Percentiles rank a stretch among this genome's conserved stretches.
Conservation (phyloP, 768 basidiomycete species). For the Mycena latifolia region DNA sequence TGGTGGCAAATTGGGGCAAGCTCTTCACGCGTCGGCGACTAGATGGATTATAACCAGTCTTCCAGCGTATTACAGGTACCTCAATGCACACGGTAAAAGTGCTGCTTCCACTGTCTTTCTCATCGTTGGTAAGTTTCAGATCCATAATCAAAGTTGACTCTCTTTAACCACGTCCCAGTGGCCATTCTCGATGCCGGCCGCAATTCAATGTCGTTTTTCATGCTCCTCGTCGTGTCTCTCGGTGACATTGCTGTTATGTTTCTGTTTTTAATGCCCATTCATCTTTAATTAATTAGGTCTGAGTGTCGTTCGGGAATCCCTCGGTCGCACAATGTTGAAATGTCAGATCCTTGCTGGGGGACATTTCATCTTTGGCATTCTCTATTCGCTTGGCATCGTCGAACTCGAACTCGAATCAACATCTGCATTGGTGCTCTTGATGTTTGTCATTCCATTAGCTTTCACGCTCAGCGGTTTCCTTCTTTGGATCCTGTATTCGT, state of each 20-base stretch:
- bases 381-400: slow-evolving; percentile 96
- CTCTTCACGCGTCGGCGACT: slow-evolving; percentile 18
- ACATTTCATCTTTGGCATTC: slow-evolving; percentile 94
- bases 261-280: not conserved
- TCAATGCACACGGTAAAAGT: slow-evolving; percentile 87
- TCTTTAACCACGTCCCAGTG: slow-evolving; percentile 59
- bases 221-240: slow-evolving; percentile 92
- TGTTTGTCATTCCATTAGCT: slow-evolving; percentile 95
- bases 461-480: slow-evolving; percentile 97
- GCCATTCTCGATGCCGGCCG: slow-evolving; percentile 96
- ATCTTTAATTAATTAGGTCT: slow-evolving; percentile 46
- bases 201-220: slow-evolving; percentile 95
- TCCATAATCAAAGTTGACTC: not conserved
- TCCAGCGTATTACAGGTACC: slow-evolving; percentile 91
- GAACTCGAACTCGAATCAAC: slow-evolving; percentile 93
- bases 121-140: slow-evolving; percentile 76
- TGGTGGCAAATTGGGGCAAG: slow-evolving; percentile 91
- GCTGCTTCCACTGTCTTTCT: slow-evolving; percentile 89
- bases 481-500: slow-evolving; percentile 93
- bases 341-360: slow-evolving; percentile 85
- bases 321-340: slow-evolving; percentile 87
- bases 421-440: slow-evolving; percentile 82
- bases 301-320: slow-evolving; percentile 90
- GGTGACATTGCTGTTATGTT: slow-evolving; percentile 54
- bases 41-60: slow-evolving; percentile 23